Evolutionary conservation across 495 filamentous ascomycete species (phyloP).

Genomic region (Aspergillus hancockii): DNA sequence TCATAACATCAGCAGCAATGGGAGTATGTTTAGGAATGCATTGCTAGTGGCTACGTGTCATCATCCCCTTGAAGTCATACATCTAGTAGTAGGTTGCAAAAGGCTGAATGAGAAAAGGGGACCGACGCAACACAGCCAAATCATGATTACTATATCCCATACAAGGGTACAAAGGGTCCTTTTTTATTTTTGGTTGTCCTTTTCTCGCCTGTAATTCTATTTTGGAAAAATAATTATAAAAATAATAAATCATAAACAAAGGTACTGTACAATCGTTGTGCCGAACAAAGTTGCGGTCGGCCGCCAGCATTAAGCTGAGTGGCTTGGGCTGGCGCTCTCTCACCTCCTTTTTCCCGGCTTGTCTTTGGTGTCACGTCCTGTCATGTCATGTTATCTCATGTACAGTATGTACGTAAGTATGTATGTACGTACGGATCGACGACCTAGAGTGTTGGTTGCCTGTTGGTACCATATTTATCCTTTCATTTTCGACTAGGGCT

Average conservation of each 20-base stretch:
- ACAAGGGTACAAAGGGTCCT: neutral
- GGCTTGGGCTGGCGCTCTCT: neutral
- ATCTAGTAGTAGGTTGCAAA: neutral
- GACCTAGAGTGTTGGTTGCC: neutral
- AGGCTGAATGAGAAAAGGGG: neutral
- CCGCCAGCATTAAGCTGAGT: neutral
- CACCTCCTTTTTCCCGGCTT: slow-evolving; percentile 10
- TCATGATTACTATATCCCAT: neutral
- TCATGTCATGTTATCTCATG: neutral
- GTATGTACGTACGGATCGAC: neutral
- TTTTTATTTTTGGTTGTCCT: slow-evolving; percentile 4
- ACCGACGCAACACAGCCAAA: neutral
- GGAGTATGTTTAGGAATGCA: neutral
- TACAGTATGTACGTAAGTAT: neutral
- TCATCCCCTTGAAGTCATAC: neutral
- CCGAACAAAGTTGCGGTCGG: slow-evolving; percentile 11
- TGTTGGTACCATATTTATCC: slow-evolving; percentile 4
- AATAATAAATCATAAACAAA: neutral
- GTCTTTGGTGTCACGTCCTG: slow-evolving; percentile 3
- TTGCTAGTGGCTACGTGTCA: neutral
- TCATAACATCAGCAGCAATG: neutral
- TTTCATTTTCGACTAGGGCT: slow-evolving; percentile 6
- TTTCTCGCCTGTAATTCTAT: neutral
- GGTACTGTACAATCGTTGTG: neutral
- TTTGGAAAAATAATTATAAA: neutral